Base-by-base conservation (phyloP, 192 early-diverging fungal species). In the Chytriomyces sp. region DNA sequence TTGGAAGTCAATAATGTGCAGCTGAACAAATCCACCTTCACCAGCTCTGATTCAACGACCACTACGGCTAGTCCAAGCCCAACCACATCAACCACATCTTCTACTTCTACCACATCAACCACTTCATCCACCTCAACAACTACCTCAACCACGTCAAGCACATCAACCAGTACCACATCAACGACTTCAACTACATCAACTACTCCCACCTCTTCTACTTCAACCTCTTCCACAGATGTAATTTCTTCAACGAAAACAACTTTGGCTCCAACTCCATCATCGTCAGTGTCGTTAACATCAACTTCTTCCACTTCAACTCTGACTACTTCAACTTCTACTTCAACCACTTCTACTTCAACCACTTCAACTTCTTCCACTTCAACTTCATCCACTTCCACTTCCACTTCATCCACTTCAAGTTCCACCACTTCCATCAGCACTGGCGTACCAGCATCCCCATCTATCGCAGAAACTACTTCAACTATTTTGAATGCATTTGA, bases 371-470 rank as follows among this genome's bases (percentile, higher is more conserved):
- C 81, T 88, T 91, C 81, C 90, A 35, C 28, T 35, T 93, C 6
- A 82, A 85, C 65, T 88, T 91, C 50, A 93, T 86, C 76, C 80
- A 86, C 45, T 91, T 93, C 44, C 80, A 72, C 13, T 97, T 94
- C 94, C 81, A 16, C 10, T 72, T 67, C 28, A 53, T 78, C 24
- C 90, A 93, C 66, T 79, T 83, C 6, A 16, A 57, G 45, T 26
- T 13, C 67, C 50, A 5, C 18, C 50, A 13, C 67, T 0, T n/a
- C 45, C 0, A 18, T 28, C 20, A 26, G 18, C 67, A 69, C 5
- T 6, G 3, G 11, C 10, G 46, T 45, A 57, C 16, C 67, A 13
- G 45, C 18, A 10, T 24, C 11, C 11, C 0, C 24, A 18, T 11
- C 18, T 26, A 64, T 26, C 24, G 1, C 62, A 11, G 18, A 18